These are phyloP conservation scores for Komagataea norvegica DNA, from an alignment of 1,139 yeast species.

Conservation along the genomic window DNA sequence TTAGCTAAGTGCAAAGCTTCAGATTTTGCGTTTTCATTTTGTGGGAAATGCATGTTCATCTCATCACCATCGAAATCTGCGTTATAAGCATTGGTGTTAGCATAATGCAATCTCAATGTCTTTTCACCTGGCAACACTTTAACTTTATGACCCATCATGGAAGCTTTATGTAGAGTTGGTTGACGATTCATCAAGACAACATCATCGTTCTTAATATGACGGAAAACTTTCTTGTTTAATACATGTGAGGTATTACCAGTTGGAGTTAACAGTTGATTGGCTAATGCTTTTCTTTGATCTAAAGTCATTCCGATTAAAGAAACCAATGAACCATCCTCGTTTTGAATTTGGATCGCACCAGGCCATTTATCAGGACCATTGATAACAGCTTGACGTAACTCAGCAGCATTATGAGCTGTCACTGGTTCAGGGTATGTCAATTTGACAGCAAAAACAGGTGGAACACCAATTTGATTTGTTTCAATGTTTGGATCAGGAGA, in stretches of 20 bases:
- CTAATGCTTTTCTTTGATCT: slow-evolving; percentile 95
- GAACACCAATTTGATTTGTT: slow-evolving; percentile 97
- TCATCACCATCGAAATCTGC: slow-evolving; percentile 99
- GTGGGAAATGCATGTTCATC: slow-evolving; percentile 99
- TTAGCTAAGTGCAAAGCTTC: slow-evolving; percentile 94
- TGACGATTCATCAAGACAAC: slow-evolving; percentile 98
- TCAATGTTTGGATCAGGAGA: slow-evolving; percentile 98
- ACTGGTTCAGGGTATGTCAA: slow-evolving; percentile 98
- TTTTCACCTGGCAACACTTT: slow-evolving; percentile 96
- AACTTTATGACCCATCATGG: slow-evolving; percentile 99
- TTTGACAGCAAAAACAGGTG: slow-evolving; percentile 95
- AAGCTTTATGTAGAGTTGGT: slow-evolving; percentile 97
- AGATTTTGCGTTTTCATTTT: slow-evolving; percentile 94
- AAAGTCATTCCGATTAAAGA: slow-evolving; percentile 83
- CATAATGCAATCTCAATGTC: slow-evolving; percentile 93
- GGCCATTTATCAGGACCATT: slow-evolving; percentile 99
- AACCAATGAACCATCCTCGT: slow-evolving; percentile 88
- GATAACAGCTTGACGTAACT: slow-evolving; percentile 88
- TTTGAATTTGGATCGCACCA: slow-evolving; percentile 94
- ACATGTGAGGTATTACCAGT: slow-evolving; percentile 47
- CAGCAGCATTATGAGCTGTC: slow-evolving; percentile 87
- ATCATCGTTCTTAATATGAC: slow-evolving; percentile 93
- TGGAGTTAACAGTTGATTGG: slow-evolving; percentile 92
- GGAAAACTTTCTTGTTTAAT: slow-evolving; percentile 83
- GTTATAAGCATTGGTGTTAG: slow-evolving; percentile 97